phyloP scores from a whole-genome alignment of 768 basidiomycete genomes.

The Lactarius psammicola region DNA sequence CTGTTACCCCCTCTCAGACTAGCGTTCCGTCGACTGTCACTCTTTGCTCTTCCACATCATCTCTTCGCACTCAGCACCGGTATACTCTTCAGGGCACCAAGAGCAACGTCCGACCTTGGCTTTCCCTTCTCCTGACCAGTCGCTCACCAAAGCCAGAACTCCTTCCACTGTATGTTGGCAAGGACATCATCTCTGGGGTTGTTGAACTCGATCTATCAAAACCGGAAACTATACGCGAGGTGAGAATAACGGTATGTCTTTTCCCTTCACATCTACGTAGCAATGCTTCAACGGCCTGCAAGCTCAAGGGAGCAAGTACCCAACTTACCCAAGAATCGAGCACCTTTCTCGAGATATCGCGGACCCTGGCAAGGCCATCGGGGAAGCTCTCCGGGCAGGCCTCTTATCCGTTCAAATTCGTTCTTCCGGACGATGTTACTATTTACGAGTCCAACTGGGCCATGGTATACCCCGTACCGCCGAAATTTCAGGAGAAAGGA shows the following conservation, averaged over 20 bases:
- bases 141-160: constrained; percentile 40
- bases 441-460: constrained; percentile 38
- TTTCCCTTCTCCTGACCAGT: constrained; percentile 46
- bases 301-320: constrained; percentile 21
- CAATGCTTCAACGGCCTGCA: background rate
- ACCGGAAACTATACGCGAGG: constrained; percentile 47
- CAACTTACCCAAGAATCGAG: constrained; percentile 48
- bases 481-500: constrained; percentile 46
- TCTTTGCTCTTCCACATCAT: background rate
- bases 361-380: constrained; percentile 43
- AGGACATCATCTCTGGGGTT: constrained; percentile 48
- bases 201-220: constrained; percentile 53
- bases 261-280: background rate
- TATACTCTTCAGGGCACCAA: constrained; percentile 43
- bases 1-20: too few relatives aligned
- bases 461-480: constrained; percentile 47
- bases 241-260: constrained; percentile 46
- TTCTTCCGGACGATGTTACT: constrained; percentile 45
- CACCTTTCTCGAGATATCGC: constrained; percentile 44
- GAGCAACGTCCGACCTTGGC: constrained; percentile 46
- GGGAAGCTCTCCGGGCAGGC: constrained; percentile 46
- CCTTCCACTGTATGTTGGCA: constrained; percentile 49
- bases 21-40: background rate
- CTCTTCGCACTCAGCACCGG: constrained; percentile 36
- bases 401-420: constrained; percentile 49